These are phyloP conservation scores for Cenchrus purpureus DNA, from an alignment of 176 grass and related monocot genomes.

Conservation along the genomic window DNA sequence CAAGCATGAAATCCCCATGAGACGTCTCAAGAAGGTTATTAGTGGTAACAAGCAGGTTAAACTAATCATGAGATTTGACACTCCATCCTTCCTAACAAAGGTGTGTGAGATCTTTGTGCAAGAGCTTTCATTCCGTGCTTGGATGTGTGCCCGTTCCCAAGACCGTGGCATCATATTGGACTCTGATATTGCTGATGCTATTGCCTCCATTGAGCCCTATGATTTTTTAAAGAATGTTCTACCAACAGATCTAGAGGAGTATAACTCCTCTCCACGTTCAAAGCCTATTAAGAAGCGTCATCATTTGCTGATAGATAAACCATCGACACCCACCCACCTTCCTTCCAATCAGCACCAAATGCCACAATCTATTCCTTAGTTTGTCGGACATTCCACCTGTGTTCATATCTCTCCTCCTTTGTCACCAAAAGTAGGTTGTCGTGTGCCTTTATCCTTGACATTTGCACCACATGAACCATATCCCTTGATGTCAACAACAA, in stretches of 20 bases:
- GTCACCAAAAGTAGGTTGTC: background rate
- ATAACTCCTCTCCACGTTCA: background rate
- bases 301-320: background rate
- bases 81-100: background rate
- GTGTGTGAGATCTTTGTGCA: constrained; percentile 32
- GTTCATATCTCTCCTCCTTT: background rate
- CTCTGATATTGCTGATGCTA: background rate
- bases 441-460: background rate
- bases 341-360: background rate
- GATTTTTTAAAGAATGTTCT: background rate
- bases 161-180: background rate
- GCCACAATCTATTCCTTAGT: background rate
- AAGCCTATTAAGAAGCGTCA: background rate
- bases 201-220: background rate
- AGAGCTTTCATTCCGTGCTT: constrained; percentile 9
- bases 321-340: background rate
- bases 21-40: constrained; percentile 10
- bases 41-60: background rate
- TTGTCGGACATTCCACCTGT: background rate
- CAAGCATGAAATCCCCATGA: background rate
- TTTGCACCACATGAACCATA: background rate
- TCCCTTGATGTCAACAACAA: background rate
- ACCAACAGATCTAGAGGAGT: background rate
- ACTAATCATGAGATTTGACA: background rate
- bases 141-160: background rate